Percentiles rank a stretch among this genome's conserved stretches.
phyloP scores from a whole-genome alignment of 2,329 filamentous ascomycete species.

The Fusarium abutilonis region DNA sequence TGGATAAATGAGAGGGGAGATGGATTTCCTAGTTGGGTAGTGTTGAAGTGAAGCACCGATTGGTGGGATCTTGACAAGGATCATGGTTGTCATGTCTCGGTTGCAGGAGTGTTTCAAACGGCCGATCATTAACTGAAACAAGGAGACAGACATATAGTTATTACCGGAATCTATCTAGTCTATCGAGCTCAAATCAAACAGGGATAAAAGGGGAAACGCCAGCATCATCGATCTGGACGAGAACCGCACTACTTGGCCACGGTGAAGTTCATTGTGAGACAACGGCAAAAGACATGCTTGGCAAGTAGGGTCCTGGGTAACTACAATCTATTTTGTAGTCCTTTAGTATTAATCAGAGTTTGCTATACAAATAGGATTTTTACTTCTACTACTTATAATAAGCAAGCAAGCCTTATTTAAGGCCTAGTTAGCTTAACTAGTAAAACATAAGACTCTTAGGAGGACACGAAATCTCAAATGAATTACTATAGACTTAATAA shows the following conservation, averaged over 20 bases:
- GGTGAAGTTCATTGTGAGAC: too few relatives aligned
- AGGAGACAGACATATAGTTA: too few relatives aligned
- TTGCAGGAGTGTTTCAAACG: not conserved
- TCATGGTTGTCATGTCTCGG: not conserved
- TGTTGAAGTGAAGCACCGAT: not conserved
- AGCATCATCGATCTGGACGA: too few relatives aligned
- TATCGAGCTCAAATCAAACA: too few relatives aligned
- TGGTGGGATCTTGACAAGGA: constrained; percentile 4
- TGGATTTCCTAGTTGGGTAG: not conserved
- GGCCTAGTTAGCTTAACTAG: constrained; percentile 55
- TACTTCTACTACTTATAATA: fast-evolving
- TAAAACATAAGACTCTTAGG: constrained; percentile 78
- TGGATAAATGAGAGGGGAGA: not conserved
- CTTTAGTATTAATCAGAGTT: too few relatives aligned
- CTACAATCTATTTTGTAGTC: too few relatives aligned
- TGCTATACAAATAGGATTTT: not conserved
- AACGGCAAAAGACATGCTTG: too few relatives aligned
- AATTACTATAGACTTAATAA: too few relatives aligned
- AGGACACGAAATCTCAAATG: constrained; percentile 54
- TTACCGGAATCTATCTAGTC: too few relatives aligned
- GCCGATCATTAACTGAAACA: not conserved
- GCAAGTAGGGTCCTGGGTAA: too few relatives aligned
- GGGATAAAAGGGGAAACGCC: too few relatives aligned
- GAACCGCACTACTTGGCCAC: too few relatives aligned
- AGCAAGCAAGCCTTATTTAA: constrained; percentile 23